Base-by-base conservation (phyloP, 2,329 filamentous ascomycete genomes). In the Boeremia lycopersici region DNA sequence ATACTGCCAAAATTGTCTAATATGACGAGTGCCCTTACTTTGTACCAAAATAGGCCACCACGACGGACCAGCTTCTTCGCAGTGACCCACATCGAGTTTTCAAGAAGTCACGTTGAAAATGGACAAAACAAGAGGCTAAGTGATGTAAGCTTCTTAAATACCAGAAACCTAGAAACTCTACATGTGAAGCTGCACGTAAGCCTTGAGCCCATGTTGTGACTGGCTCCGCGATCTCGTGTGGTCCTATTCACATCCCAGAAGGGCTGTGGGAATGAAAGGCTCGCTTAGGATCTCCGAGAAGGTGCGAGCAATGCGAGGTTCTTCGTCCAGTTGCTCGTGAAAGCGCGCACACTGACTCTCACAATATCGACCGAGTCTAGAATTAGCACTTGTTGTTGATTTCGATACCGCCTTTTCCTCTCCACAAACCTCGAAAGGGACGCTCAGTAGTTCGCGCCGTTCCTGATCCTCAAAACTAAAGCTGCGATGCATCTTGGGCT, bases 221-320 rank as follows among this genome's bases (percentile, higher is more conserved):
- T 39, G 28, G 6, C 7, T 23, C 17, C 9, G 8, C 25, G 4
- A 35, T 6, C 5, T 8, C 30, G 17, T 3, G 12, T 28, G 15
- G 15, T 19, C 7, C 23, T 39, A 31, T 6, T 19, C 2, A 7
- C 17, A 3, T 9, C 44, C 23, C 4, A 48, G 3, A 1, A 56
- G 23, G 33, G 52, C 42, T 6, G 41, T 47, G 23, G 36, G 36
- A 25, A 55, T 15, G n/a, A 47, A 50, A n/a, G 41, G 12, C 26
- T 42, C 9, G 12, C 41, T 26, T 19, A 55, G 17, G 6, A 55
- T 55, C 35, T 47, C 28, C 2, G 46, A 42, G 36, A 55, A 49
- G 2, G 47, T 50, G 23, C 30, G 42, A 31, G 46, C 30, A 15
- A 49, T 19, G 12, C 12, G 13, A 19, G 35, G 35, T 43, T 5